A percentile compares a stretch with the other conserved stretches of the same genome.
These are phyloP conservation scores for Cryphonectria radicalis DNA, from an alignment of 2,329 filamentous ascomycete genomes.

Conservation along the genomic window DNA sequence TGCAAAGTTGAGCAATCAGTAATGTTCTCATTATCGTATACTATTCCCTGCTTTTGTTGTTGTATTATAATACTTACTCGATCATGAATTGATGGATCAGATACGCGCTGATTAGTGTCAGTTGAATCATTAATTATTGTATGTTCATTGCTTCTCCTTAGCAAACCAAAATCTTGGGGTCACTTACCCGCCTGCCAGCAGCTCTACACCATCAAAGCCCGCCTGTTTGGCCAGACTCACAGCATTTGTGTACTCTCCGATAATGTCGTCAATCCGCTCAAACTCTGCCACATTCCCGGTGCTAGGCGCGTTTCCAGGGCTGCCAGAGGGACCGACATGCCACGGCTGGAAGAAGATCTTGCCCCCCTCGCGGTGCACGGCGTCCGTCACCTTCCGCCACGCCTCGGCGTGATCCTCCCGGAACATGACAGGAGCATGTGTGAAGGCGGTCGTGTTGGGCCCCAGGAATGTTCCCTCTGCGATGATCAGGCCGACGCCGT, in stretches of 20 bases:
- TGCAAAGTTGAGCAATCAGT: not conserved
- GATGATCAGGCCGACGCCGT: conserved; percentile 16
- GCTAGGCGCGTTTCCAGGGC: conserved; percentile 15
- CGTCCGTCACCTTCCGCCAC: conserved; percentile 57
- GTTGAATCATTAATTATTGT: not conserved
- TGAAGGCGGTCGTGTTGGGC: conserved; percentile 7
- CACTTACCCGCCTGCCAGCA: conserved; percentile 25
- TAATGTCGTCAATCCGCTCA: conserved; percentile 16
- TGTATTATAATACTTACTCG: conserved; percentile 10
- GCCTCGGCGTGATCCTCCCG: conserved; percentile 33
- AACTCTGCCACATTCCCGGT: conserved; percentile 21
- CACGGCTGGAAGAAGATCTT: conserved; percentile 60
- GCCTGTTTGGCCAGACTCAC: conserved; percentile 36
- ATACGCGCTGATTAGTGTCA: conserved; percentile 9
- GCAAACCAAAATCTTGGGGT: not conserved
- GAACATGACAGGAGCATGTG: conserved; percentile 20
- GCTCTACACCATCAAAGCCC: conserved; percentile 54
- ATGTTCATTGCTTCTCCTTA: not conserved
- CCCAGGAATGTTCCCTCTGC: conserved; percentile 25
- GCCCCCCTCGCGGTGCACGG: conserved; percentile 56
- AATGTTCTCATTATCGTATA: not conserved
- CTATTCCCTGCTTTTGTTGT: not conserved
- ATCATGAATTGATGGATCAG: conserved; percentile 21
- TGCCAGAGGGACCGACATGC: conserved; percentile 37
- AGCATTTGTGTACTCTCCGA: conserved; percentile 31